Conservation (phyloP, 148 eudicot species). For the Spergularia bocconei region DNA sequence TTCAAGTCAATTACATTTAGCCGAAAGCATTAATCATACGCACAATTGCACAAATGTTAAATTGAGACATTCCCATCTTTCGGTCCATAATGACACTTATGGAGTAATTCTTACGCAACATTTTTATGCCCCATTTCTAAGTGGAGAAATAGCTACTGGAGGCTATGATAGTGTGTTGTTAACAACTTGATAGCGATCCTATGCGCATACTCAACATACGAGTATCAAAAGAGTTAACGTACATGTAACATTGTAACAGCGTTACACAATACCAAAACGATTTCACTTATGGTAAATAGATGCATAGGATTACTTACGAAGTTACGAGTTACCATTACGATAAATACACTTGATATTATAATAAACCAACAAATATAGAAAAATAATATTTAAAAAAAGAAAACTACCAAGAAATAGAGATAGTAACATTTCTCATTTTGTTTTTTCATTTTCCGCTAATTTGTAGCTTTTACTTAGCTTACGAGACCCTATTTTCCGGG, state of each 20-base stretch:
- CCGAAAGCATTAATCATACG: slow-evolving; percentile 2
- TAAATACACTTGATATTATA: too few species aligned
- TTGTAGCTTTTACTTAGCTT: not conserved
- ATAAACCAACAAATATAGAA: slow-evolving; percentile 14
- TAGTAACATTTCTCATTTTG: not conserved
- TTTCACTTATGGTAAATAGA: too few species aligned
- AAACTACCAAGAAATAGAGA: not conserved
- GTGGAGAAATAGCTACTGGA: not conserved
- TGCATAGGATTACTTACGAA: too few species aligned
- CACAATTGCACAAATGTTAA: not conserved
- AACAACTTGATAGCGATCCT: not conserved
- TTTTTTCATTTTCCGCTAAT: not conserved
- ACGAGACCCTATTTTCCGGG: slow-evolving; percentile 11
- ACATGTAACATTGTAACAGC: too few species aligned
- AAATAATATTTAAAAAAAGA: not conserved
- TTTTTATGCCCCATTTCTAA: not conserved
- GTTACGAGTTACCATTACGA: too few species aligned
- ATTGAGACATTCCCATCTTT: not conserved
- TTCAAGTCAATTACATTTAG: not conserved
- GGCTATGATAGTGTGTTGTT: not conserved
- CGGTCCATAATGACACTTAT: too few species aligned
- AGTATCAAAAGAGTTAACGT: too few species aligned
- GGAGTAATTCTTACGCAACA: slow-evolving; percentile 7
- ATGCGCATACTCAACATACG: too few species aligned
- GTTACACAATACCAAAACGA: too few species aligned